Evolutionary conservation across 768 basidiomycete species (phyloP).

Genomic region (Cytidiella melzeri): DNA sequence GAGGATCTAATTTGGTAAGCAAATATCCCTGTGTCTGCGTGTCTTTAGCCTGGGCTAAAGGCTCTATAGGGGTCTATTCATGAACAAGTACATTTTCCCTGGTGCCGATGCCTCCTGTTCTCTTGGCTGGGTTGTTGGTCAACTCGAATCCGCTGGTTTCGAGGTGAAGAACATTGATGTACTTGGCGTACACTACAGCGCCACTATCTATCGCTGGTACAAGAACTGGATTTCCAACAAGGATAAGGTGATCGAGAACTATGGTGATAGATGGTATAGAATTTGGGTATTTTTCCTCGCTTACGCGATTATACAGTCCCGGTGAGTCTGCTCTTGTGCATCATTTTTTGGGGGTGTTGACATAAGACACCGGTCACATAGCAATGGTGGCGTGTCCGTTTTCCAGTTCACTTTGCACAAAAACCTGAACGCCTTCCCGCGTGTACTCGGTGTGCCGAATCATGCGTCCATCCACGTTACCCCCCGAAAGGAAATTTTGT

Average conservation of each 20-base stretch:
- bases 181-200: slow-evolving; percentile 94
- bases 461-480: slow-evolving; percentile 77
- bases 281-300: slow-evolving; percentile 98
- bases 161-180: slow-evolving; percentile 97
- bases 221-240: slow-evolving; percentile 95
- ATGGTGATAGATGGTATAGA: slow-evolving; percentile 92
- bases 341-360: too few relatives aligned
- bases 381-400: slow-evolving; percentile 85
- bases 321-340: slow-evolving; percentile 36
- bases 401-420: slow-evolving; percentile 99
- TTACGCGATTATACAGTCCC: slow-evolving; percentile 76
- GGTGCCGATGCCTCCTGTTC: slow-evolving; percentile 96
- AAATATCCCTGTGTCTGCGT: not conserved
- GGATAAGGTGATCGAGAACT: slow-evolving; percentile 81
- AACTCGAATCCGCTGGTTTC: slow-evolving; percentile 88
- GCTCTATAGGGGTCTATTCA: slow-evolving; percentile 74
- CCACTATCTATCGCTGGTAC: slow-evolving; percentile 90
- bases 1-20: slow-evolving; percentile 92
- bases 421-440: slow-evolving; percentile 94
- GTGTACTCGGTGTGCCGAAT: slow-evolving; percentile 76
- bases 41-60: not conserved
- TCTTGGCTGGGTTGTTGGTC: slow-evolving; percentile 87
- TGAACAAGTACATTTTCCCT: slow-evolving; percentile 99
- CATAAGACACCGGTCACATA: too few relatives aligned
- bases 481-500: slow-evolving; percentile 47